Conservation (phyloP, 2,329 filamentous ascomycete species). For the Sarocladiaceae sp. region DNA sequence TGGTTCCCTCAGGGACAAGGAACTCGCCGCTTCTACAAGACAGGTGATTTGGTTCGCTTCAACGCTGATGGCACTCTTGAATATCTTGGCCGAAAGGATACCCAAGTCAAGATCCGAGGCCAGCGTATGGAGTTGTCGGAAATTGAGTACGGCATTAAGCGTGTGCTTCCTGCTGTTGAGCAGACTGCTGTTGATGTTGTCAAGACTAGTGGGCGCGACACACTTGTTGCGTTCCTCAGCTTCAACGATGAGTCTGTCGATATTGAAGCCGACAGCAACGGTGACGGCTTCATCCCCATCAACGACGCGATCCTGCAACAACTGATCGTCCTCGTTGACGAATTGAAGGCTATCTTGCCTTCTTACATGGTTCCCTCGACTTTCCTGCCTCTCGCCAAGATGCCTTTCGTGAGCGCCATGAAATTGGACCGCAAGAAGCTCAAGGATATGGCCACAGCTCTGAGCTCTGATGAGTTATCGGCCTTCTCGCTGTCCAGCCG, state of each 20-base stretch:
- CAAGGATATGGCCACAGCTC: too few relatives aligned
- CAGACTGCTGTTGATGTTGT: too few relatives aligned
- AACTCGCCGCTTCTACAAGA: slow-evolving; percentile 14
- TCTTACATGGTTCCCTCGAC: slow-evolving; percentile 13
- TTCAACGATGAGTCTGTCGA: too few relatives aligned
- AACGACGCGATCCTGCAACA: not conserved
- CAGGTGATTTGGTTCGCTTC: slow-evolving; percentile 15
- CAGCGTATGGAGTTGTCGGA: slow-evolving; percentile 16
- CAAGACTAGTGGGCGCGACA: too few relatives aligned
- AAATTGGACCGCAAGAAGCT: slow-evolving; percentile 13
- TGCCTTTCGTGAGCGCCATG: slow-evolving; percentile 12
- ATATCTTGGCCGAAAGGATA: slow-evolving; percentile 14
- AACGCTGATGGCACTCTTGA: slow-evolving; percentile 14
- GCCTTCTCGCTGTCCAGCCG: too few relatives aligned
- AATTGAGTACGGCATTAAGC: slow-evolving; percentile 12
- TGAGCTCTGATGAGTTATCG: too few relatives aligned
- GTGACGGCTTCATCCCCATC: too few relatives aligned
- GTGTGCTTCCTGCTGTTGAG: too few relatives aligned
- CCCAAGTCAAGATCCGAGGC: too few relatives aligned
- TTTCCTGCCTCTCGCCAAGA: slow-evolving; percentile 11
- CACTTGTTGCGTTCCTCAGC: too few relatives aligned
- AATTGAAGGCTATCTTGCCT: not conserved
- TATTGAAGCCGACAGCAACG: too few relatives aligned
- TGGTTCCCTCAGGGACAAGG: too few relatives aligned
- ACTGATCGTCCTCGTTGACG: not conserved